Conservation (phyloP, 305 asterid genomes). For the Galium porrigens region DNA sequence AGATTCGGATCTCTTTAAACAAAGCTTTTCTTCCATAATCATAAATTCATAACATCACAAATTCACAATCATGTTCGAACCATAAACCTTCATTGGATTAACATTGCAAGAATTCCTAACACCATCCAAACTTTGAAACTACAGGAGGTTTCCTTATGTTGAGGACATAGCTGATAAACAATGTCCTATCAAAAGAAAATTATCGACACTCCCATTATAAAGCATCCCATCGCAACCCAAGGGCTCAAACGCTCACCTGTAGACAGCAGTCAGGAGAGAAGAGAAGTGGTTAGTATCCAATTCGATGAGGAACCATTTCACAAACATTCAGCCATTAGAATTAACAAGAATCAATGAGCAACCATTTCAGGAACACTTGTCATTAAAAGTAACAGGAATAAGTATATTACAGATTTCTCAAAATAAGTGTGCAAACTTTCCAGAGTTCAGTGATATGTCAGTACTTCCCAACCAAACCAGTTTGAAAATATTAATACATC, state of each 20-base stretch:
- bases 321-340: not conserved
- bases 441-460: not conserved
- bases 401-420: not conserved
- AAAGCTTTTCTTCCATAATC: not conserved
- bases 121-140: not conserved
- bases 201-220: slow-evolving; percentile 61
- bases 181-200: slow-evolving; percentile 49
- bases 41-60: not conserved
- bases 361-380: not conserved
- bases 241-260: slow-evolving; percentile 87
- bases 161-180: not conserved
- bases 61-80: not conserved
- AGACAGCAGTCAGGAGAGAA: not conserved
- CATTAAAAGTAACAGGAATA: not conserved
- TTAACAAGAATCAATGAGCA: not conserved
- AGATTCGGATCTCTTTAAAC: not conserved
- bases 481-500: not conserved
- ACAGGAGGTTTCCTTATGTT: not conserved
- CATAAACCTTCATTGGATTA: not conserved
- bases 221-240: slow-evolving; percentile 71
- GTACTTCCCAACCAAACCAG: not conserved
- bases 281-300: not conserved
- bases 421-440: not conserved
- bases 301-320: not conserved
- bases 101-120: not conserved